phyloP scores from a whole-genome alignment of 2,329 filamentous ascomycete species.

The Bipolaris gigantea region DNA sequence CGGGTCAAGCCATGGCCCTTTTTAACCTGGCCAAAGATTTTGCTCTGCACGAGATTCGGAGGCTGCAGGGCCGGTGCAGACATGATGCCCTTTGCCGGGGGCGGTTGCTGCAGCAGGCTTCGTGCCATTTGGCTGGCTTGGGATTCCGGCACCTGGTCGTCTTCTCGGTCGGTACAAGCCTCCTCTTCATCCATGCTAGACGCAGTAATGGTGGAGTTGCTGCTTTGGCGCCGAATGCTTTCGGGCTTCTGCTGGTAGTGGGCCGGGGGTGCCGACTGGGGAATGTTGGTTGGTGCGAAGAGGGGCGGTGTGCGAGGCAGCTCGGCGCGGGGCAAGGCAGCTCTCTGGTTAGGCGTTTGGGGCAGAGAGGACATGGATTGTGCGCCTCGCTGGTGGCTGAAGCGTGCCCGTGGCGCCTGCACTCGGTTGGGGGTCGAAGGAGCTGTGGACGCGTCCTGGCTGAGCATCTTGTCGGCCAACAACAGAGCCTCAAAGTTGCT shows the following conservation, averaged over 20 bases:
- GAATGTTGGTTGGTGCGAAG: slow-evolving; percentile 36
- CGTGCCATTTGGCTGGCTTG: slow-evolving; percentile 78
- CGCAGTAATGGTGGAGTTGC: slow-evolving; percentile 60
- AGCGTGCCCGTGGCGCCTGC: slow-evolving; percentile 52
- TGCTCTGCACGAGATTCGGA: slow-evolving; percentile 56
- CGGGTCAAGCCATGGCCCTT: slow-evolving; percentile 52
- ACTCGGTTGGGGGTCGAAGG: slow-evolving; percentile 67
- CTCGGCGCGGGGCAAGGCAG: slow-evolving; percentile 61
- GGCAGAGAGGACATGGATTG: slow-evolving; percentile 86
- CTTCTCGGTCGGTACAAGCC: slow-evolving; percentile 62
- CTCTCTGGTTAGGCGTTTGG: slow-evolving; percentile 65
- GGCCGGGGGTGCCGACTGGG: slow-evolving; percentile 48
- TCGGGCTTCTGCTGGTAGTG: slow-evolving; percentile 38
- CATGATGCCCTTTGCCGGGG: slow-evolving; percentile 43
- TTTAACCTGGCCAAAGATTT: slow-evolving; percentile 63
- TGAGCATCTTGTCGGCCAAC: slow-evolving; percentile 72
- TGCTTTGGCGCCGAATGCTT: slow-evolving; percentile 63
- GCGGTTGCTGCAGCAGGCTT: slow-evolving; percentile 68
- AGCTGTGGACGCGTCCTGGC: slow-evolving; percentile 73
- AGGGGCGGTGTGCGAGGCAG: slow-evolving; percentile 54
- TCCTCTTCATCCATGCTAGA: slow-evolving; percentile 48
- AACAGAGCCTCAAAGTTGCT: slow-evolving; percentile 77
- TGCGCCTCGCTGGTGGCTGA: slow-evolving; percentile 71
- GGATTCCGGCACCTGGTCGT: slow-evolving; percentile 70
- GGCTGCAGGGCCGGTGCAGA: slow-evolving; percentile 39